phyloP scores from a whole-genome alignment of 2,329 filamentous ascomycete genomes.

The Trichoderma sp. region DNA sequence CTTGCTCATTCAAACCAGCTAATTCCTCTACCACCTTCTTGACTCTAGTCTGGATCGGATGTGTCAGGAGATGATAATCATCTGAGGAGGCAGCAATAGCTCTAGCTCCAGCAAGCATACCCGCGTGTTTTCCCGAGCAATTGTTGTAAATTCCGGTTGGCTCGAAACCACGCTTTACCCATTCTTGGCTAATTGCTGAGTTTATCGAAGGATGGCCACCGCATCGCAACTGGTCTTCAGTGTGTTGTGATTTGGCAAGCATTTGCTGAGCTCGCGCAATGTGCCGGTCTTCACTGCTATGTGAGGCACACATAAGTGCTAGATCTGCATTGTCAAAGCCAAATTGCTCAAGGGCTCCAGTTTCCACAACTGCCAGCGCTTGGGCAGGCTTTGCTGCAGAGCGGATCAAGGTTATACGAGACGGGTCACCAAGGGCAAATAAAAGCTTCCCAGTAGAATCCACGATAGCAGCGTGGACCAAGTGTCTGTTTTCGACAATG shows the following conservation, averaged over 20 bases:
- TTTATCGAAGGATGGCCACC: conserved; percentile 40
- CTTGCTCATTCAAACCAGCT: conserved; percentile 26
- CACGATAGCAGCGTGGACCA: conserved; percentile 41
- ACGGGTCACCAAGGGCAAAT: conserved; percentile 39
- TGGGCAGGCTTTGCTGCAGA: conserved; percentile 47
- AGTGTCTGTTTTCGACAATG: conserved; percentile 43
- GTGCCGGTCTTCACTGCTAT: conserved; percentile 43
- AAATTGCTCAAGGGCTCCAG: conserved; percentile 36
- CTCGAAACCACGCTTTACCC: conserved; percentile 38
- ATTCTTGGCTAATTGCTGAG: conserved; percentile 35
- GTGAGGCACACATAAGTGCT: conserved; percentile 46
- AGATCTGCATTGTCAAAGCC: conserved; percentile 41
- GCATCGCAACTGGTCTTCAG: conserved; percentile 39
- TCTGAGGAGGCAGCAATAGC: conserved; percentile 32
- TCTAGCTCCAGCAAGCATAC: conserved; percentile 43
- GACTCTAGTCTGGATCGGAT: conserved; percentile 41
- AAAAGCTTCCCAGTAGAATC: conserved; percentile 39
- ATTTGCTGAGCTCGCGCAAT: conserved; percentile 37
- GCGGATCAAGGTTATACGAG: conserved; percentile 40
- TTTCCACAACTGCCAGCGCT: conserved; percentile 43
- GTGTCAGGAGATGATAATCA: conserved; percentile 35
- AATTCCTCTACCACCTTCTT: conserved; percentile 37
- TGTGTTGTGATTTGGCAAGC: conserved; percentile 33
- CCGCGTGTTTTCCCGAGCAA: conserved; percentile 48
- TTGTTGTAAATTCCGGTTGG: conserved; percentile 42